These are phyloP conservation scores for Podosphaera aphanis DNA, from an alignment of 2,329 filamentous ascomycete genomes.

Conservation along the genomic window DNA sequence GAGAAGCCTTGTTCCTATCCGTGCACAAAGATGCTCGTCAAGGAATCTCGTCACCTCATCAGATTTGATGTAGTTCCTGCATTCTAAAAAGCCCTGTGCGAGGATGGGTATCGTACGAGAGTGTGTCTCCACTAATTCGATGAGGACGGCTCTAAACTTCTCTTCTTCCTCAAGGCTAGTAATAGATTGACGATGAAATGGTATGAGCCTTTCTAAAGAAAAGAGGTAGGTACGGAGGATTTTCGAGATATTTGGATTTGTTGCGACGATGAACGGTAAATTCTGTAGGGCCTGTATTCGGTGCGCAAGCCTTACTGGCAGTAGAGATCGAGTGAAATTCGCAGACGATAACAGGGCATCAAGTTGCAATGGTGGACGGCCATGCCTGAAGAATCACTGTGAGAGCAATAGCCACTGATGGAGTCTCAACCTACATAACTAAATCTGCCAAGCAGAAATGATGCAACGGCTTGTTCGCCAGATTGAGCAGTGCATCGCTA, in stretches of 20 bases:
- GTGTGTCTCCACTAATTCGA: slow-evolving; percentile 87
- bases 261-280: slow-evolving; percentile 90
- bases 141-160: slow-evolving; percentile 74
- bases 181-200: slow-evolving; percentile 38
- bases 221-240: slow-evolving; percentile 96
- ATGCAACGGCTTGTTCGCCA: slow-evolving; percentile 59
- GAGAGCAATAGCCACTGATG: neutral
- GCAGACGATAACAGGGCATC: slow-evolving; percentile 68
- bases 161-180: slow-evolving; percentile 67
- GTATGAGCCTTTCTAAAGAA: slow-evolving; percentile 71
- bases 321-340: slow-evolving; percentile 82
- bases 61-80: slow-evolving; percentile 66
- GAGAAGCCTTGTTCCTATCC: slow-evolving; percentile 82
- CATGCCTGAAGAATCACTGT: slow-evolving; percentile 26
- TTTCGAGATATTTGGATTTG: slow-evolving; percentile 81
- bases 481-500: slow-evolving; percentile 54
- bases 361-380: slow-evolving; percentile 62
- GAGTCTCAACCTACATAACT: slow-evolving; percentile 37
- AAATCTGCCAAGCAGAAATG: slow-evolving; percentile 69
- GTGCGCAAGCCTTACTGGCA: slow-evolving; percentile 78
- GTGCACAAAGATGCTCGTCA: slow-evolving; percentile 76
- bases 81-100: slow-evolving; percentile 81
- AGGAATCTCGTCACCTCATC: slow-evolving; percentile 73
- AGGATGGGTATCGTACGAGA: slow-evolving; percentile 84
- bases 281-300: slow-evolving; percentile 84